These are phyloP conservation scores for Serendipita sp. DNA, from an alignment of 768 basidiomycete species.

Conservation along the genomic window DNA sequence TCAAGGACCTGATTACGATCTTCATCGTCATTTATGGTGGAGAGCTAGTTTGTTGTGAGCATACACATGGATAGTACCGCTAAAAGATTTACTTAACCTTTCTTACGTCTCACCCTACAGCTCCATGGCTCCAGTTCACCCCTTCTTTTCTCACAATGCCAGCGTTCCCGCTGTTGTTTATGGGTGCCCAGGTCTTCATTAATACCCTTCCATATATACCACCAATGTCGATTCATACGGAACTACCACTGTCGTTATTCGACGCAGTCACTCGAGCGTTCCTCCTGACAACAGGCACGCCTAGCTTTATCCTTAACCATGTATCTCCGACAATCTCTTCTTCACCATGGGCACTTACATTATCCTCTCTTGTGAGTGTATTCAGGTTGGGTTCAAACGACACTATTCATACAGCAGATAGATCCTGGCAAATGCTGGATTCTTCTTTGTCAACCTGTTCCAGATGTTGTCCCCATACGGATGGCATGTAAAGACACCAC, in stretches of 20 bases:
- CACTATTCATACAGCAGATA: slow-evolving; percentile 16
- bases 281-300: slow-evolving; percentile 62
- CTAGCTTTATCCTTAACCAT: slow-evolving; percentile 46
- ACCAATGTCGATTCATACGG: slow-evolving; percentile 33
- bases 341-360: slow-evolving; percentile 63
- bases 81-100: neutral
- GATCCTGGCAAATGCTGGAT: slow-evolving; percentile 64
- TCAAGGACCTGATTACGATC: slow-evolving; percentile 39
- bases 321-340: slow-evolving; percentile 32
- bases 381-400: neutral
- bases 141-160: slow-evolving; percentile 74
- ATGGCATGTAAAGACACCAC: slow-evolving; percentile 53
- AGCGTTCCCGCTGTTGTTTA: slow-evolving; percentile 45
- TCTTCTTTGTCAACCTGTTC: slow-evolving; percentile 61
- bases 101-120: slow-evolving; percentile 20
- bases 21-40: slow-evolving; percentile 17
- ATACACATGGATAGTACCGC: neutral
- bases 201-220: slow-evolving; percentile 44
- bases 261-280: slow-evolving; percentile 70
- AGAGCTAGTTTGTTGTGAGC: neutral
- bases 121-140: slow-evolving; percentile 44
- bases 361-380: slow-evolving; percentile 52
- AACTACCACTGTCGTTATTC: slow-evolving; percentile 55
- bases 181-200: slow-evolving; percentile 41
- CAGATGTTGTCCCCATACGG: slow-evolving; percentile 61